Evolutionary conservation across 768 basidiomycete genomes (phyloP).

Genomic region (Boletus bicolor): DNA sequence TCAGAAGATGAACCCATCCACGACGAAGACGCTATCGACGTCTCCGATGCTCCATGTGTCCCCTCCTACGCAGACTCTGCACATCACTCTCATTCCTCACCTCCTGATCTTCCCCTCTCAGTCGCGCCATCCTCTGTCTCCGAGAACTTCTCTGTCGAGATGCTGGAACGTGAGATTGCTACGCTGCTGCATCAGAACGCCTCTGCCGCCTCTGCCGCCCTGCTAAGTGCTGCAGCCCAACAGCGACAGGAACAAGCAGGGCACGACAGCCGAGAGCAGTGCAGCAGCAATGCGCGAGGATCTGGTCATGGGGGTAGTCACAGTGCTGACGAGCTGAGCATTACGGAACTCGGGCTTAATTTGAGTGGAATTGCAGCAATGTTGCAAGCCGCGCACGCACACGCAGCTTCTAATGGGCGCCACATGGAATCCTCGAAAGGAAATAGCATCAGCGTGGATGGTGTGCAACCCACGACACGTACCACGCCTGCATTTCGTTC

Average conservation of each 20-base stretch:
- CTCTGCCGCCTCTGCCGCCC: constrained; percentile 61
- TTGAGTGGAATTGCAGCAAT: constrained; percentile 72
- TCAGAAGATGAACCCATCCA: constrained; percentile 46
- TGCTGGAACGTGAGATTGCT: constrained; percentile 77
- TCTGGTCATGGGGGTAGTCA: constrained; percentile 9
- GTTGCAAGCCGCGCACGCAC: constrained; percentile 72
- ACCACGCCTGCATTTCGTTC: constrained; percentile 78
- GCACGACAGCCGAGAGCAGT: constrained; percentile 32
- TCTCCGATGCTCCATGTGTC: constrained; percentile 31
- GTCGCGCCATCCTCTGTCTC: constrained; percentile 39
- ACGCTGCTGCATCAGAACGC: constrained; percentile 73
- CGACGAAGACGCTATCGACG: constrained; percentile 27
- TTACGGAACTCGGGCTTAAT: constrained; percentile 49
- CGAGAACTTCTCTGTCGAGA: constrained; percentile 61
- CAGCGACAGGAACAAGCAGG: constrained; percentile 53
- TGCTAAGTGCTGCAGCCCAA: constrained; percentile 64
- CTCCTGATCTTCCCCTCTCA: constrained; percentile 33
- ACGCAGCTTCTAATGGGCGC: constrained; percentile 48
- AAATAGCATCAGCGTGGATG: constrained; percentile 43
- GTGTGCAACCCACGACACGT: constrained; percentile 54
- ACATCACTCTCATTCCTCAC: constrained; percentile 15
- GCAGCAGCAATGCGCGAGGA: constrained; percentile 17
- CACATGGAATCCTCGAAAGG: constrained; percentile 46
- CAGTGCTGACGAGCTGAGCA: constrained; percentile 15
- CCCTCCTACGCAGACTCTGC: constrained; percentile 24